phyloP scores from a whole-genome alignment of 2,329 filamentous ascomycete genomes.

The Fusarium coffeatum region DNA sequence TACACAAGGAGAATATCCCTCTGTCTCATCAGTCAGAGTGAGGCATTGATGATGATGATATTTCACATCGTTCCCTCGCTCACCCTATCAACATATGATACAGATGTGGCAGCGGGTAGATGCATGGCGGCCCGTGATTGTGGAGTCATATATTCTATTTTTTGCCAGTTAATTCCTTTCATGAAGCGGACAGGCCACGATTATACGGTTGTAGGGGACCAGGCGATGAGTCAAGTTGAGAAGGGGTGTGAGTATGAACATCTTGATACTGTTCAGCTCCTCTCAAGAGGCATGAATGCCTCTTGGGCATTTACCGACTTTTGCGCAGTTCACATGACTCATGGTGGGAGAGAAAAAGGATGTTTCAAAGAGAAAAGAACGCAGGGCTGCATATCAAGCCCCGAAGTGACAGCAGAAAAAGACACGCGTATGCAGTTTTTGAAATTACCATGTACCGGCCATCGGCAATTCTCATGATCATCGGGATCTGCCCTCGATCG shows the following conservation, averaged over 20 bases:
- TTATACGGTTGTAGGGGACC: background rate
- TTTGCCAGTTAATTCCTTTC: background rate
- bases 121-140: constrained; percentile 10
- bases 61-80: background rate
- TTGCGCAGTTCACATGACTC: constrained; percentile 2
- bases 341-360: background rate
- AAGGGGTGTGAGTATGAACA: background rate
- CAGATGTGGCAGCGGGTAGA: constrained; percentile 5
- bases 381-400: constrained; percentile 13
- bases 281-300: background rate
- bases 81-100: background rate
- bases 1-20: background rate
- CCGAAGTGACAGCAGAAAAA: background rate
- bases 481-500: constrained; percentile 29
- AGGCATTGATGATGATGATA: background rate
- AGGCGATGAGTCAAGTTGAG: background rate
- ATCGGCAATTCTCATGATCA: constrained; percentile 17
- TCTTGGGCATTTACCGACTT: constrained; percentile 15
- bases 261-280: background rate
- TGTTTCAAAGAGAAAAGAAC: constrained; percentile 5
- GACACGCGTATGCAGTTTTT: constrained; percentile 5
- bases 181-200: background rate
- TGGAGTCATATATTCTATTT: background rate
- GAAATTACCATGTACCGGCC: constrained; percentile 13
- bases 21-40: background rate